A percentile compares a stretch with the other conserved stretches of the same genome.
phyloP scores from a whole-genome alignment of 345 rosid species.

The Excoecaria cochinchinensis region DNA sequence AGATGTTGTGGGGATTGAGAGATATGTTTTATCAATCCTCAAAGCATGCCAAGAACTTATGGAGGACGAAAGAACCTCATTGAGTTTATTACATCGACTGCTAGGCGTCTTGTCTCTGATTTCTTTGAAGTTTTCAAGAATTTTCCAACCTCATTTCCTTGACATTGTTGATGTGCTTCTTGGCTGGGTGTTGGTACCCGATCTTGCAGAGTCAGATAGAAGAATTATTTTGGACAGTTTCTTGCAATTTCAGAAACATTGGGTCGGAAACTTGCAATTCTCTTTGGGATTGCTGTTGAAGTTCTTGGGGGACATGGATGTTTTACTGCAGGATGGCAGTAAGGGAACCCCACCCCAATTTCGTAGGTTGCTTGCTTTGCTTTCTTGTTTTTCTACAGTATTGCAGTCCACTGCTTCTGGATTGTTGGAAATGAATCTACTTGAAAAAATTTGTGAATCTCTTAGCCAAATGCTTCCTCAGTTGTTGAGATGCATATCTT shows the following conservation, averaged over 20 bases:
- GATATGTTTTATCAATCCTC: slow-evolving; percentile 74
- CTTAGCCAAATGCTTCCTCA: slow-evolving; percentile 74
- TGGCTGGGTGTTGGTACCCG: slow-evolving; percentile 92
- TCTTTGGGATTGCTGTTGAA: slow-evolving; percentile 72
- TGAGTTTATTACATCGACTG: slow-evolving; percentile 61
- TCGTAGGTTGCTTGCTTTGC: slow-evolving; percentile 78
- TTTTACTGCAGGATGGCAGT: slow-evolving; percentile 69
- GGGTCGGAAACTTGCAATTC: slow-evolving; percentile 83
- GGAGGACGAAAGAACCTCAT: slow-evolving; percentile 92
- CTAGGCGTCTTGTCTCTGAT: slow-evolving; percentile 66
- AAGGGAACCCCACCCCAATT: slow-evolving; percentile 72
- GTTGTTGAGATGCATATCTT: slow-evolving; percentile 64
- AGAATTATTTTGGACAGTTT: slow-evolving; percentile 75
- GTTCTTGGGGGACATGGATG: slow-evolving; percentile 88
- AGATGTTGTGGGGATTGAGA: slow-evolving; percentile 68
- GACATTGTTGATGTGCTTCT: slow-evolving; percentile 89
- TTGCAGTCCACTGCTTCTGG: slow-evolving; percentile 92
- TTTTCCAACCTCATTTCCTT: slow-evolving; percentile 89
- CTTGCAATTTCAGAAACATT: slow-evolving; percentile 92
- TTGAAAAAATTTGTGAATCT: slow-evolving; percentile 71
- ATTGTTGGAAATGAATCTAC: slow-evolving; percentile 77
- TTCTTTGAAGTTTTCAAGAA: slow-evolving; percentile 62
- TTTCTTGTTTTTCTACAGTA: slow-evolving; percentile 84
- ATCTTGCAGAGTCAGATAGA: slow-evolving; percentile 71
- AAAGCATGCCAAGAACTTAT: slow-evolving; percentile 81